These are phyloP conservation scores for Cantharellus anzutake DNA, from an alignment of 768 basidiomycete genomes.

Conservation along the genomic window DNA sequence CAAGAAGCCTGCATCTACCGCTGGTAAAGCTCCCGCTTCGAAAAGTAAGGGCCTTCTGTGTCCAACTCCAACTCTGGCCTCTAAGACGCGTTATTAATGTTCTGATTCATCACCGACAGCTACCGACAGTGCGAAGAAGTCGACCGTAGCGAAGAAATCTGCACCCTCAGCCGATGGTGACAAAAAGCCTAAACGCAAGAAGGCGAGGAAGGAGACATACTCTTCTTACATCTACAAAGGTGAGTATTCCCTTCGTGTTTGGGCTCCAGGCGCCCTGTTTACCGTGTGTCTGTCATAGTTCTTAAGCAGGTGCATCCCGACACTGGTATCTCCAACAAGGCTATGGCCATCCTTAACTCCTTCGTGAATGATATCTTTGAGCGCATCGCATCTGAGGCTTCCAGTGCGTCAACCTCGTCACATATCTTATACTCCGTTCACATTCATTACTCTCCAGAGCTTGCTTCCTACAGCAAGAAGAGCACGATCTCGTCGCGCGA, in stretches of 20 bases:
- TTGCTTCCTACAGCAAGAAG: constrained; percentile 95
- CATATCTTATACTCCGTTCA: background rate
- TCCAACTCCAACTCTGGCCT: background rate
- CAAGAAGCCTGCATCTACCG: constrained; percentile 58
- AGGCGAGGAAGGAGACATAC: constrained; percentile 79
- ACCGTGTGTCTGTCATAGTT: constrained; percentile 27
- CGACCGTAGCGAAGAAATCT: constrained; percentile 28
- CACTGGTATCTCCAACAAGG: constrained; percentile 98
- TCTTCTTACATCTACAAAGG: constrained; percentile 87
- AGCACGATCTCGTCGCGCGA: constrained; percentile 97
- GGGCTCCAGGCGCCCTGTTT: background rate
- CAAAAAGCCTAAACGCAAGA: constrained; percentile 65
- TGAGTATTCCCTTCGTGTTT: constrained; percentile 15
- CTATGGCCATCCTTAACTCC: constrained; percentile 90
- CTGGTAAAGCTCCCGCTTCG: constrained; percentile 37
- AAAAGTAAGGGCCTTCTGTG: background rate
- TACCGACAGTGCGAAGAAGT: constrained; percentile 54
- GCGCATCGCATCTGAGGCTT: constrained; percentile 81
- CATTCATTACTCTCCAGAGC: constrained; percentile 26
- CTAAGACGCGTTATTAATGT: background rate
- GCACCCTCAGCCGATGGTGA: constrained; percentile 36
- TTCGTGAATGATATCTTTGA: constrained; percentile 95
- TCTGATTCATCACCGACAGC: constrained; percentile 37
- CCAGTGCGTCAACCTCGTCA: constrained; percentile 33
- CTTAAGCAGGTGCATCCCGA: constrained; percentile 97